A percentile compares a stretch with the other conserved stretches of the same genome.
These are phyloP conservation scores for Salvia hispanica DNA, from an alignment of 257 asterid species.

Conservation along the genomic window DNA sequence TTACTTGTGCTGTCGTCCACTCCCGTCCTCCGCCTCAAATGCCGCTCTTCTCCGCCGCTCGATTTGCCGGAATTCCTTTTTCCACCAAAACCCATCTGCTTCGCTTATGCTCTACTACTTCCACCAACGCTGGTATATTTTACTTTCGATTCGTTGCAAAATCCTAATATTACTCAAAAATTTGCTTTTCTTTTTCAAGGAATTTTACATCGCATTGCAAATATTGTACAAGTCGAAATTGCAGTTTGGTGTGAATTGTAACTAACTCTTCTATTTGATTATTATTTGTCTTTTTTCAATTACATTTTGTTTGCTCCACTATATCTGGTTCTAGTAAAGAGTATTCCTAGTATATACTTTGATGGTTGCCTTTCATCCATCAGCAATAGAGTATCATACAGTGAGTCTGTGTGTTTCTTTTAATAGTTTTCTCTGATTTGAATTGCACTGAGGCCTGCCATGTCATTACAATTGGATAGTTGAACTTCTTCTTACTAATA, in stretches of 20 bases:
- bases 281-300: neutral
- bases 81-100: conserved; percentile 28
- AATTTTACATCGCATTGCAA: too few relatives aligned
- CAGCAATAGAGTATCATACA: neutral
- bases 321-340: neutral
- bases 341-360: neutral
- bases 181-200: too few relatives aligned
- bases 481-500: neutral
- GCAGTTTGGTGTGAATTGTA: too few relatives aligned
- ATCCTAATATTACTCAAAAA: too few relatives aligned
- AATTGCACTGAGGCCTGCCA: neutral
- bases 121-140: conserved; percentile 31
- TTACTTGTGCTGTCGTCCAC: conserved; percentile 1
- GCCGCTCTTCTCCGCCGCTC: conserved; percentile 29
- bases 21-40: conserved; percentile 21
- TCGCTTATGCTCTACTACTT: conserved; percentile 32
- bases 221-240: too few relatives aligned
- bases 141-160: neutral
- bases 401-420: neutral
- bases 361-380: conserved; percentile 18
- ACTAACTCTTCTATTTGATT: neutral
- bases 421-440: neutral
- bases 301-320: neutral
- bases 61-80: conserved; percentile 23
- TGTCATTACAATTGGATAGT: neutral